Evolutionary conservation across 169 alveolate genomes (phyloP).

Genomic region (Plasmodium gallinaceum): DNA sequence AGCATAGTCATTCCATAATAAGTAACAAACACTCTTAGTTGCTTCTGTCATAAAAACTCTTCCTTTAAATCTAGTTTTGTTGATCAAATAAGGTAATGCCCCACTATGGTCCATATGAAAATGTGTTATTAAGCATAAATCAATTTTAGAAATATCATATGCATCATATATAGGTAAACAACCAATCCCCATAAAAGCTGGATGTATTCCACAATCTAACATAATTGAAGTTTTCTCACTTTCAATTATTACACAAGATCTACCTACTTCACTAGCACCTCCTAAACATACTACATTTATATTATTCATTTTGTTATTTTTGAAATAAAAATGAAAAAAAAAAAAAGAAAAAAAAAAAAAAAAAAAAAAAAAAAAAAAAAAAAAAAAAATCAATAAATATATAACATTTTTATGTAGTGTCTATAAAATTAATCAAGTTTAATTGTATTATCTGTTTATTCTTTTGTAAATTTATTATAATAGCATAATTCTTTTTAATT

Average conservation of each 20-base stretch:
- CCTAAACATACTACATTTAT: constrained; percentile 88
- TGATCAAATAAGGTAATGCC: constrained; percentile 96
- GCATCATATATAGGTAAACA: constrained; percentile 98
- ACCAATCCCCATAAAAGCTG: constrained; percentile 97
- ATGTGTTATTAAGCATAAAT: constrained; percentile 96
- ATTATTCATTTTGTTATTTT: constrained; percentile 36
- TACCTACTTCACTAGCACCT: constrained; percentile 96
- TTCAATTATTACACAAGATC: constrained; percentile 96
- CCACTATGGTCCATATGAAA: constrained; percentile 99
- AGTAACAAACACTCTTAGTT: constrained; percentile 95
- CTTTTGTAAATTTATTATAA: not conserved
- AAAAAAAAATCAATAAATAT: not conserved
- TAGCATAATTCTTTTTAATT: not conserved
- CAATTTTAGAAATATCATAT: constrained; percentile 94
- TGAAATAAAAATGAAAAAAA: not conserved
- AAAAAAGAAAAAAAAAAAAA: not conserved
- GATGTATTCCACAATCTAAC: constrained; percentile 99
- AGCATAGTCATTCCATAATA: constrained; percentile 95
- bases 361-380: not conserved
- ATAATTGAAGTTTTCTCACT: constrained; percentile 94
- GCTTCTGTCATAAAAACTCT: constrained; percentile 95
- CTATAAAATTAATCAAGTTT: not conserved
- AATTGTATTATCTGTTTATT: too few species aligned
- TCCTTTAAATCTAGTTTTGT: constrained; percentile 95
- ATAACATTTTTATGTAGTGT: not conserved